Percentiles rank a stretch among this genome's conserved stretches.
Conservation (phyloP, 306 rosid species). For the Cicer chorassanicum region DNA sequence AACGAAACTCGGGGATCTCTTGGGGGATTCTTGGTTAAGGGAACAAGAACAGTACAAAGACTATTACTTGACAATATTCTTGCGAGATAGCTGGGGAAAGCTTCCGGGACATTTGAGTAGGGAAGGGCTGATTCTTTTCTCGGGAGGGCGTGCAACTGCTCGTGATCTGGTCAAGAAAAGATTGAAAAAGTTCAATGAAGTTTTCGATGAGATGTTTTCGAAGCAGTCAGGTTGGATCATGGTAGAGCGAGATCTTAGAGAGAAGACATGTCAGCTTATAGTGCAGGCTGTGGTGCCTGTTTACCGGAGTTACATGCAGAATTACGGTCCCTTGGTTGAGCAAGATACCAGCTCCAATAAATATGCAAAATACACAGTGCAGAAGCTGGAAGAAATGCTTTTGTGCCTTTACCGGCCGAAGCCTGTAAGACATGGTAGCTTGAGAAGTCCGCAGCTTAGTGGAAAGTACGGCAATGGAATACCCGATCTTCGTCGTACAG, state of each 20-base stretch:
- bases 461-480: constrained; percentile 73
- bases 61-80: constrained; percentile 63
- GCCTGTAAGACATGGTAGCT: constrained; percentile 77
- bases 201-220: constrained; percentile 79
- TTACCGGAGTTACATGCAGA: constrained; percentile 98
- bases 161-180: constrained; percentile 98
- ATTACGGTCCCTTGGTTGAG: constrained; percentile 97
- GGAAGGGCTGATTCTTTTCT: constrained; percentile 92
- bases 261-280: constrained; percentile 84
- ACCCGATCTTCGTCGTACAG: constrained; percentile 74
- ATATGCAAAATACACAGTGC: constrained; percentile 85
- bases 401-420: constrained; percentile 77
- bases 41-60: constrained; percentile 89
- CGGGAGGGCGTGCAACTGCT: constrained; percentile 98
- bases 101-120: constrained; percentile 91
- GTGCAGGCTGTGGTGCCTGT: constrained; percentile 97
- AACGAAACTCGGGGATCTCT: constrained; percentile 77
- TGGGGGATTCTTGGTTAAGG: constrained; percentile 70
- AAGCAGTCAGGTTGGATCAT: constrained; percentile 82
- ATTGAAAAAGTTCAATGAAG: constrained; percentile 85
- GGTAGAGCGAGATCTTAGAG: constrained; percentile 79
- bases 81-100: constrained; percentile 95
- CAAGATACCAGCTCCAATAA: constrained; percentile 82
- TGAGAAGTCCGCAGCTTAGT: constrained; percentile 69
- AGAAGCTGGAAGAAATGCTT: constrained; percentile 89